Base-by-base conservation (phyloP, 2,329 filamentous ascomycete genomes). In the Phoma sp. region DNA sequence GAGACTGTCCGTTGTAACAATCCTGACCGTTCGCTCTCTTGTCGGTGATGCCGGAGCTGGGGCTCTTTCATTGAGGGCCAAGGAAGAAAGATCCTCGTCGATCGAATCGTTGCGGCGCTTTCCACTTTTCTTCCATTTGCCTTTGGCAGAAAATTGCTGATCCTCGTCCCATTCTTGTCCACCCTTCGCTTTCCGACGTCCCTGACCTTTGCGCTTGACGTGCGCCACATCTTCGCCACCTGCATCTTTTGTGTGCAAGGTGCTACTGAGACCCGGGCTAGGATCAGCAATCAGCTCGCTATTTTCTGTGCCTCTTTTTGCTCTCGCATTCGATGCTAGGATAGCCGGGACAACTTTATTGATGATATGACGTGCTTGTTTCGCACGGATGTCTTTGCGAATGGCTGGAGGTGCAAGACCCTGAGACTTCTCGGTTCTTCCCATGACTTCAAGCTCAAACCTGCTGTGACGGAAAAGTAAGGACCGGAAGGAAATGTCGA, bases 291-390 rank as follows among this genome's bases (percentile, higher is more conserved):
- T 73, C 30, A 87, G 71, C 59, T 85, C 80, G 1, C 82, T 79
- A 0, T 75, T 69, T 1, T 85, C 79, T 27, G 82, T 74, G 1
- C 85, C 85, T 39, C 75, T 75, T n/a, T 79, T 79, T 0, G 85
- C 85, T 44, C 83, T 79, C 11, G 82, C 74, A 59, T 83, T 81
- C 2, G 80, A 77, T 0, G 77, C 71, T 2, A 87, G 72, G 7
- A 87, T 72, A 0, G 81, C 74, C 1, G 86, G 86, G 9, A 88
- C 81, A n/a, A 79, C 76, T 62, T 82, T 82, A 69, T 86, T 86
- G 55, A 87, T 70, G 2, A 85, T 86, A 7, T 81, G 76, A 47
- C 80, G 82, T 27, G 83, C 84, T 52, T 78, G 76, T 61, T 86
- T 86, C 1, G 81, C 78, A 11, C 82, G 77, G 1, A 67, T 58